Conservation (phyloP, 305 asterid genomes). For the Fraxinus dipetala region DNA sequence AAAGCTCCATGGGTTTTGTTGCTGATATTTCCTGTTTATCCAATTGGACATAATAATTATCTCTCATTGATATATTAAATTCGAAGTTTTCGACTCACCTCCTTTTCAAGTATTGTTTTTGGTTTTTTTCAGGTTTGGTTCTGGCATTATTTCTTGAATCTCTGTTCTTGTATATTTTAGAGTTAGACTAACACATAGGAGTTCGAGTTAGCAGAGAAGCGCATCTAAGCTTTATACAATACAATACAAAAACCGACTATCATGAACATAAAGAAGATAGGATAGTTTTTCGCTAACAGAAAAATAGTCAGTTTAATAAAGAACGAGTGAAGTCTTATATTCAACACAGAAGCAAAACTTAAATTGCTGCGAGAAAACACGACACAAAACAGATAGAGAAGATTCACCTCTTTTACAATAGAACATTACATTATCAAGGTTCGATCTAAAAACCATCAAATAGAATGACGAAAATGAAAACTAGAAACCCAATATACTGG, state of each 20-base stretch:
- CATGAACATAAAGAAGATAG: background rate
- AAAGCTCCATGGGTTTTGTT: conserved; percentile 10
- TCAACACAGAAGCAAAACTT: conserved; percentile 5
- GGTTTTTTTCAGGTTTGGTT: background rate
- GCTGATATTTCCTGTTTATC: background rate
- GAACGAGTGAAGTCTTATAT: background rate
- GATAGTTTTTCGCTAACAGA: background rate
- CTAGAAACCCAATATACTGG: conserved; percentile 28
- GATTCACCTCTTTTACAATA: conserved; percentile 30
- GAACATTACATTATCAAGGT: conserved; percentile 21
- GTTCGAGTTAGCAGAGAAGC: background rate
- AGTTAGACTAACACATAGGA: background rate
- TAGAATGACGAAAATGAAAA: conserved; percentile 18
- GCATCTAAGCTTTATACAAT: background rate
- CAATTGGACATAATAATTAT: background rate
- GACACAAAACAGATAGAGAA: conserved; percentile 16
- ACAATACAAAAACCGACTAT: background rate
- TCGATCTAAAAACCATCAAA: conserved; percentile 14
- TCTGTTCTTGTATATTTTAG: background rate
- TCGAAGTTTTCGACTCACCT: background rate
- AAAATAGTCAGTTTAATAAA: background rate
- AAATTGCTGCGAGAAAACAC: conserved; percentile 21
- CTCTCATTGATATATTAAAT: background rate
- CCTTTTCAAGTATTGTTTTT: background rate
- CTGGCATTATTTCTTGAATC: background rate